phyloP scores from a whole-genome alignment of 192 early-diverging fungal species.

The Martensiomyces pterosporus region DNA sequence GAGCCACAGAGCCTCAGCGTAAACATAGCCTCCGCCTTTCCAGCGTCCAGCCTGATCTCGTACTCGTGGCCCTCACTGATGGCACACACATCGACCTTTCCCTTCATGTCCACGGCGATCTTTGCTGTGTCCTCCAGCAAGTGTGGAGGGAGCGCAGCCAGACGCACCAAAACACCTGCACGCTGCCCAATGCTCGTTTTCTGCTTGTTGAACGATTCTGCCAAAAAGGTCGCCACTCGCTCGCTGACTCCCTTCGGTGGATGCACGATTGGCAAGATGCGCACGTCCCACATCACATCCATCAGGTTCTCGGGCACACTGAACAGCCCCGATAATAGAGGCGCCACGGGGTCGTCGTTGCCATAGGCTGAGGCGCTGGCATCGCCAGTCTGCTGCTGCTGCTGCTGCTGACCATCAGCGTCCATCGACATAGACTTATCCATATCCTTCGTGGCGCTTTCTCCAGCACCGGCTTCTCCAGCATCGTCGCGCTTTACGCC shows the following conservation, averaged over 20 bases:
- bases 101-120: slow-evolving; percentile 14
- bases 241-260: slow-evolving; percentile 46
- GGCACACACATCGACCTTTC: slow-evolving; percentile 14
- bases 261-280: slow-evolving; percentile 40
- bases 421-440: neutral
- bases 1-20: slow-evolving; percentile 6
- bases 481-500: no score
- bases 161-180: slow-evolving; percentile 33
- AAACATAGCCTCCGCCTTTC: slow-evolving; percentile 14
- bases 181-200: slow-evolving; percentile 24
- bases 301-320: slow-evolving; percentile 25
- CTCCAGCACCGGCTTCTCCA: no score
- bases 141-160: slow-evolving; percentile 40
- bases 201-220: slow-evolving; percentile 26
- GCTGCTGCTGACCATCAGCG: neutral
- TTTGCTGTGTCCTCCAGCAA: slow-evolving; percentile 43
- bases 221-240: slow-evolving; percentile 21
- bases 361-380: neutral
- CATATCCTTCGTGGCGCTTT: neutral
- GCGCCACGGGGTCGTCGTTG: neutral
- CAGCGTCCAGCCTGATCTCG: slow-evolving; percentile 21
- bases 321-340: slow-evolving; percentile 20
- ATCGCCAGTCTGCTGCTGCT: neutral
- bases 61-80: slow-evolving; percentile 24
- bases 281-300: slow-evolving; percentile 36